phyloP scores from a whole-genome alignment of 202 grass and related monocot genomes.

The Panicum hallii region DNA sequence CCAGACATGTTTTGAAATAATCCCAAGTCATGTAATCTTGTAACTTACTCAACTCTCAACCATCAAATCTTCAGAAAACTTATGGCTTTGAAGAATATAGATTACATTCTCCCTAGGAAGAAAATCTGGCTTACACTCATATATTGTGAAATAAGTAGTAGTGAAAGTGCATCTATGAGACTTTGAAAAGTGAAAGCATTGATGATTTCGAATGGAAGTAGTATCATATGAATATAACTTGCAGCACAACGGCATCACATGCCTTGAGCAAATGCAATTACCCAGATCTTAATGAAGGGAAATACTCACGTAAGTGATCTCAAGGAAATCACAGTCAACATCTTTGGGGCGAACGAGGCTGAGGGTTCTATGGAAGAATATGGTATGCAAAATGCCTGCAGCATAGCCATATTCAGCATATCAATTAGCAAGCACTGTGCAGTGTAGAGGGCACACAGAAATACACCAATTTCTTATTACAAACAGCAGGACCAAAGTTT shows the following conservation, averaged over 20 bases:
- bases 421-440: background rate
- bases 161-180: background rate
- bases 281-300: constrained; percentile 8
- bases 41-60: background rate
- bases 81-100: background rate
- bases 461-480: background rate
- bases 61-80: background rate
- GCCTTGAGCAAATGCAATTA: background rate
- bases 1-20: background rate
- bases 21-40: background rate
- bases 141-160: background rate
- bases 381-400: constrained; percentile 91
- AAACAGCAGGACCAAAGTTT: background rate
- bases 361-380: constrained; percentile 95
- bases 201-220: background rate
- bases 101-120: background rate
- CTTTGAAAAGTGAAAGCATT: background rate
- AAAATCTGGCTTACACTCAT: background rate
- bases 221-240: background rate
- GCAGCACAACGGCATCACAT: constrained; percentile 12
- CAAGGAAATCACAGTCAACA: constrained; percentile 79
- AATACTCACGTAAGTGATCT: constrained; percentile 88
- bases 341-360: constrained; percentile 94
- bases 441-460: background rate
- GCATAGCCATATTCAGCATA: constrained; percentile 29